Base-by-base conservation (phyloP, 2,329 filamentous ascomycete genomes). In the Akanthomyces dipterigenus region DNA sequence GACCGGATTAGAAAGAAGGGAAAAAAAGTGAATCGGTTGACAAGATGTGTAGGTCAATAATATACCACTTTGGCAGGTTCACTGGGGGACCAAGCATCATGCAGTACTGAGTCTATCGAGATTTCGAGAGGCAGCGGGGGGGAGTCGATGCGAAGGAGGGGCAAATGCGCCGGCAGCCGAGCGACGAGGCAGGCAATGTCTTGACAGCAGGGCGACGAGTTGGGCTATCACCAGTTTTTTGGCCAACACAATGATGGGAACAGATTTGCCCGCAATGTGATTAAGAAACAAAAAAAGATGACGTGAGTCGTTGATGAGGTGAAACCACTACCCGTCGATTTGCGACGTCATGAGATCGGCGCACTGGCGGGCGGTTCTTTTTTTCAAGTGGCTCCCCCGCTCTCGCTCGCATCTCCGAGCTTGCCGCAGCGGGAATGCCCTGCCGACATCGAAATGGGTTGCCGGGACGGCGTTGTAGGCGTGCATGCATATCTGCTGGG, bases 11-110 rank as follows among this genome's bases (percentile, higher is more conserved):
- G 6, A 5, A n/a, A 34, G 38, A 20, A 38, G 56, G 20, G 31
- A 12, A 42, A 43, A 20, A 40, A 55, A 20, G 34, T 38, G n/a
- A n/a, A 53, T 50, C 36, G 49, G 43, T 36, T 42, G 12, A 12
- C 20, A 38, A 26, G 7, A 38, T 14, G 34, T 40, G 36, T 31
- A 46, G 22, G 6, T 5, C 18, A 20, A 26, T 31, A 24, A 50
- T 79, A 77, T 66, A 84, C 82, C 82, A 85, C 70, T 83, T 85
- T 63, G 82, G 82, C 66, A 85, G 72, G 70, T 85, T 85, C 43
- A 85, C 73, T 2, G 82, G 81, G 8, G 77, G 66, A 4, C 72
- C 73, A 45, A 84, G 77, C 81, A 83, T 83, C 58, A 12, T 60
- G 34, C 22, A 26, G 36, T 1, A 40, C 24, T 24, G 34, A 50